A percentile compares a stretch with the other conserved stretches of the same genome.
Conservation (phyloP, 179 eudicot genomes). For the Corrigiola litoralis region DNA sequence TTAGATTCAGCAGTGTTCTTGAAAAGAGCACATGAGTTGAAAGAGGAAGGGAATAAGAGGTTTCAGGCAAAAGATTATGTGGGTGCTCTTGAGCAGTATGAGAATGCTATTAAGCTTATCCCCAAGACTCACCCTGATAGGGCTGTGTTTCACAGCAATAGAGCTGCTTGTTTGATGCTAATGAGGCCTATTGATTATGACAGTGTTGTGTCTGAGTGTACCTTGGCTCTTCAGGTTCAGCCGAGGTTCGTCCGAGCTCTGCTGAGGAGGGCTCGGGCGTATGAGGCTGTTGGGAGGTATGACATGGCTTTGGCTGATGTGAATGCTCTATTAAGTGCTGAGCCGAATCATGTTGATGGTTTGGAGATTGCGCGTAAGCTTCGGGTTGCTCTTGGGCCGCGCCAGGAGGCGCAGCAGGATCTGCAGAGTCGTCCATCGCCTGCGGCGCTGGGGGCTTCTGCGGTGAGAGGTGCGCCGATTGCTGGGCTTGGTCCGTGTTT, state of each 20-base stretch:
- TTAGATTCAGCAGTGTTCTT: conserved; percentile 58
- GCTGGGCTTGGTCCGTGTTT: conserved; percentile 86
- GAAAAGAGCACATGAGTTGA: conserved; percentile 87
- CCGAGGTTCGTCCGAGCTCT: conserved; percentile 69
- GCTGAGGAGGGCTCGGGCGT: conserved; percentile 77
- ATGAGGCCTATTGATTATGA: conserved; percentile 92
- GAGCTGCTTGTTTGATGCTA: conserved; percentile 95
- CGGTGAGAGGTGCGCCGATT: conserved; percentile 79
- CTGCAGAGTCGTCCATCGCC: conserved; percentile 90
- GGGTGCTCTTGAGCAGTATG: conserved; percentile 82
- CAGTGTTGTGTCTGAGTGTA: conserved; percentile 69
- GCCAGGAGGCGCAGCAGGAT: conserved; percentile 75
- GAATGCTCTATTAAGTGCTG: conserved; percentile 48
- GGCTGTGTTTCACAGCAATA: conserved; percentile 91
- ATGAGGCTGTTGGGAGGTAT: conserved; percentile 74
- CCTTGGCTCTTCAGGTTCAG: conserved; percentile 78
- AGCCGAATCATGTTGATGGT: conserved; percentile 79
- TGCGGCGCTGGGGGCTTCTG: conserved; percentile 95
- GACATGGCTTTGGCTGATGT: conserved; percentile 81
- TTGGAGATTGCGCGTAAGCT: conserved; percentile 61
- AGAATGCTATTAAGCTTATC: conserved; percentile 73
- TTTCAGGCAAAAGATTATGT: conserved; percentile 73
- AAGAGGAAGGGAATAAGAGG: conserved; percentile 78
- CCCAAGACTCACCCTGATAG: conserved; percentile 78
- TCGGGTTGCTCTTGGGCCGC: conserved; percentile 49